Evolutionary conservation across 805 yeast species (phyloP).

Genomic region (Metschnikowia gelsemii): DNA sequence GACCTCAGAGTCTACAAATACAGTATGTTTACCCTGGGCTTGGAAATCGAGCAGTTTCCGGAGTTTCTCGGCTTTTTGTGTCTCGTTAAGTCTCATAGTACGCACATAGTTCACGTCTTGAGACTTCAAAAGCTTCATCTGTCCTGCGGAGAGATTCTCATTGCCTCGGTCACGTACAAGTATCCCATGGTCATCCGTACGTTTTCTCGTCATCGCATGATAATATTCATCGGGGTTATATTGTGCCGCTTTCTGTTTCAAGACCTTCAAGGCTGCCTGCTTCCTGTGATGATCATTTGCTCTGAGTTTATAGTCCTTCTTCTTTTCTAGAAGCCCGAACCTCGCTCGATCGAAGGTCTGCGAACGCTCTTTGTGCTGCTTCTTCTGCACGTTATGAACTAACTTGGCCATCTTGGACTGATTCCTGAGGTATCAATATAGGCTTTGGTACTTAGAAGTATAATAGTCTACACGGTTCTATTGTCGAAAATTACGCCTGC

Average conservation of each 20-base stretch:
- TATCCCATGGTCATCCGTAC: slow-evolving; percentile 70
- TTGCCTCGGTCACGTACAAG: slow-evolving; percentile 63
- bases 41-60: slow-evolving; percentile 49
- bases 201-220: slow-evolving; percentile 80
- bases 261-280: slow-evolving; percentile 63
- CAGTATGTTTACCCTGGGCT: slow-evolving; percentile 74
- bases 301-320: slow-evolving; percentile 52
- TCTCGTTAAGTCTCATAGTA: slow-evolving; percentile 70
- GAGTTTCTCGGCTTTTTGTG: slow-evolving; percentile 59
- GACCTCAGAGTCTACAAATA: slow-evolving; percentile 69
- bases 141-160: slow-evolving; percentile 64
- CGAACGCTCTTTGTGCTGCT: slow-evolving; percentile 92
- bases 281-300: slow-evolving; percentile 59
- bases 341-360: slow-evolving; percentile 74
- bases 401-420: slow-evolving; percentile 59
- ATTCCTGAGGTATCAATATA: too few species aligned
- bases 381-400: slow-evolving; percentile 90
- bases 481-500: too few species aligned
- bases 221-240: slow-evolving; percentile 95
- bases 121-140: slow-evolving; percentile 78
- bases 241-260: slow-evolving; percentile 67
- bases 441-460: too few species aligned
- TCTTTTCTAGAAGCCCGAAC: slow-evolving; percentile 89
- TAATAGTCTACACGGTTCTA: too few species aligned
- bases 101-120: slow-evolving; percentile 88